Percentiles rank a stretch among this genome's conserved stretches.
These are phyloP conservation scores for Fusarium abutilonis DNA, from an alignment of 2,329 filamentous ascomycete species.

Conservation along the genomic window DNA sequence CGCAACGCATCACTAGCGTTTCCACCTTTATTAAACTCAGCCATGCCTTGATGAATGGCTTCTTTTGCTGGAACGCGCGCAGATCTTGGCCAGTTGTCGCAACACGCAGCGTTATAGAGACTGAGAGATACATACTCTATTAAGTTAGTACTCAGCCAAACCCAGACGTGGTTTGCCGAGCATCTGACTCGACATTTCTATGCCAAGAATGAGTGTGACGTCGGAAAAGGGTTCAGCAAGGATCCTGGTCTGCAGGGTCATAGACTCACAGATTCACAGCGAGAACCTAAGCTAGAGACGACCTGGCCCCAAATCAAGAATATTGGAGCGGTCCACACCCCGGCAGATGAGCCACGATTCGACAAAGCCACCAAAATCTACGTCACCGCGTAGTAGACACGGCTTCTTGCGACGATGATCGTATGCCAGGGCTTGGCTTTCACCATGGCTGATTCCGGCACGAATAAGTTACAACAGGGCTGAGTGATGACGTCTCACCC, in stretches of 20 bases:
- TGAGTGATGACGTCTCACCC: slow-evolving; percentile 42
- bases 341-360: slow-evolving; percentile 36
- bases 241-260: slow-evolving; percentile 9
- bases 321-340: slow-evolving; percentile 31
- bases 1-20: slow-evolving; percentile 32
- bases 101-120: slow-evolving; percentile 16
- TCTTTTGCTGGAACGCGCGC: slow-evolving; percentile 8
- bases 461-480: slow-evolving; percentile 25
- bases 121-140: no score
- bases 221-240: slow-evolving; percentile 18
- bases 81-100: slow-evolving; percentile 28
- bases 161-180: not conserved
- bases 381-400: slow-evolving; percentile 38
- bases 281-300: slow-evolving; percentile 1
- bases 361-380: slow-evolving; percentile 42
- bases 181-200: slow-evolving; percentile 11
- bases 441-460: slow-evolving; percentile 31
- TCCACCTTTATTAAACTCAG: slow-evolving; percentile 31
- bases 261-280: slow-evolving; percentile 14
- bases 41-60: slow-evolving; percentile 20
- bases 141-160: no score
- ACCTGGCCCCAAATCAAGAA: slow-evolving; percentile 37
- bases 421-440: slow-evolving; percentile 24
- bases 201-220: slow-evolving; percentile 38
- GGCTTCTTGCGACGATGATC: slow-evolving; percentile 31